Base-by-base conservation (phyloP, 805 yeast genomes). In the Middelhovenomyces tepae region DNA sequence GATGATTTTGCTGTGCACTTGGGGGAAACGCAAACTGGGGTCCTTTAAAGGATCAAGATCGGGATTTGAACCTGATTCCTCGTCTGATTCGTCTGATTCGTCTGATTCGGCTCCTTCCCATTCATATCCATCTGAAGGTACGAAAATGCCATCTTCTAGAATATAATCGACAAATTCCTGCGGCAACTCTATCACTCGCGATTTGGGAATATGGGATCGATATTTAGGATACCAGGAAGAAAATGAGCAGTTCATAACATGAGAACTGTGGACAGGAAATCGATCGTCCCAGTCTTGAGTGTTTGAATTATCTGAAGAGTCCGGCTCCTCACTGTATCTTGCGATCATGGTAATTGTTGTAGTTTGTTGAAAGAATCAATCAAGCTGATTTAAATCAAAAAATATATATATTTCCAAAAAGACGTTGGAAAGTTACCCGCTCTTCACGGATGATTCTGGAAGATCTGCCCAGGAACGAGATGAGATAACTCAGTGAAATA, bases 31-130 rank as follows among this genome's bases (percentile, higher is more conserved):
- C 2, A 39, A 44, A 1, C 70, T 56, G 1, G 81, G 79, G 39
- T 69, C 68, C 6, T 48, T 32, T 19, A 28, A 34, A 11, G 33
- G 34, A 5, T 36, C 42, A 20, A 30, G 39, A 34, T 33, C 42
- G 7, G 42, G 44, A 8, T 39, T 45, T 5, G 42, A 50, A 7
- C 39, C 42, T n/a, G 43, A 48, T 6, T 47, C 52, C 11, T 42
- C 47, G 2, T 45, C 46, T 2, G 33, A 45, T 4, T 33, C 44
- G 5, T 50, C 62, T 7, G 54, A 59, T 2, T 55, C 62, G 3
- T 59, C 69, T 1, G 65, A 74, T 22, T 76, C 80, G 82, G 89
- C 78, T 42, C 78, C 86, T 41, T 84, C 74, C 50, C 80, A 80
- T 21, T 78, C 85, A 39, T 74, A 31, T 31, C 22, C 39, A 2